phyloP scores from a whole-genome alignment of 1,139 yeast genomes.

The Taphrina wiesneri region DNA sequence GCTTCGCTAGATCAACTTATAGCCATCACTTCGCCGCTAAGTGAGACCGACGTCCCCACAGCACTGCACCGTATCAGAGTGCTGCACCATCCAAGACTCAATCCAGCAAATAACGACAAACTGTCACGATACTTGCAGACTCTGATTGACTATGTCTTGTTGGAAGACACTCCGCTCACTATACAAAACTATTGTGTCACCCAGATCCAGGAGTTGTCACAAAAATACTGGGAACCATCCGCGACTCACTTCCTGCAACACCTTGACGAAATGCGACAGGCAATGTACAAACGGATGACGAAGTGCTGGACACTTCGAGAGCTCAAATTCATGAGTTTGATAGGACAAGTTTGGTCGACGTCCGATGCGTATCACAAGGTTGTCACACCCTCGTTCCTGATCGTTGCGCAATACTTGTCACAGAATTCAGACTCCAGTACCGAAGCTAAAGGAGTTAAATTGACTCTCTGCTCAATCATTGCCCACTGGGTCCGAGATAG shows the following conservation, averaged over 20 bases:
- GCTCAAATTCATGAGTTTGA: conserved; percentile 63
- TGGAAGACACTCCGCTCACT: conserved; percentile 45
- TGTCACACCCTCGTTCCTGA: conserved; percentile 76
- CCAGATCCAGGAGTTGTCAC: conserved; percentile 25
- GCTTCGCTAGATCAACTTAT: conserved; percentile 56
- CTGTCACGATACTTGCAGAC: conserved; percentile 65
- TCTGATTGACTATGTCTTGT: conserved; percentile 63
- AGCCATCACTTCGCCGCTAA: conserved; percentile 47
- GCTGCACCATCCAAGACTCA: conserved; percentile 71
- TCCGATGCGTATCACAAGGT: conserved; percentile 94
- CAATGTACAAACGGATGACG: conserved; percentile 49
- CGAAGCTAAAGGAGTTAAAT: conserved; percentile 53
- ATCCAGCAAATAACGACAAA: conserved; percentile 77
- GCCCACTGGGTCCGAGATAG: conserved; percentile 71
- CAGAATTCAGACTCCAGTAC: conserved; percentile 50
- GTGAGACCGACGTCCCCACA: conserved; percentile 52
- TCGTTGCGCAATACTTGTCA: conserved; percentile 70
- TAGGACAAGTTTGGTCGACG: conserved; percentile 82
- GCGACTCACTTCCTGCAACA: conserved; percentile 63
- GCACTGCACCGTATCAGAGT: conserved; percentile 60
- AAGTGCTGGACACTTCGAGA: conserved; percentile 34
- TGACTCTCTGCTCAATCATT: conserved; percentile 64
- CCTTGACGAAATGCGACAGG: conserved; percentile 58
- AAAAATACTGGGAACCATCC: conserved; percentile 25
- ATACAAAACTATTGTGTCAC: conserved; percentile 13